These are phyloP conservation scores for Suillus subluteus DNA, from an alignment of 768 basidiomycete species.

Conservation along the genomic window DNA sequence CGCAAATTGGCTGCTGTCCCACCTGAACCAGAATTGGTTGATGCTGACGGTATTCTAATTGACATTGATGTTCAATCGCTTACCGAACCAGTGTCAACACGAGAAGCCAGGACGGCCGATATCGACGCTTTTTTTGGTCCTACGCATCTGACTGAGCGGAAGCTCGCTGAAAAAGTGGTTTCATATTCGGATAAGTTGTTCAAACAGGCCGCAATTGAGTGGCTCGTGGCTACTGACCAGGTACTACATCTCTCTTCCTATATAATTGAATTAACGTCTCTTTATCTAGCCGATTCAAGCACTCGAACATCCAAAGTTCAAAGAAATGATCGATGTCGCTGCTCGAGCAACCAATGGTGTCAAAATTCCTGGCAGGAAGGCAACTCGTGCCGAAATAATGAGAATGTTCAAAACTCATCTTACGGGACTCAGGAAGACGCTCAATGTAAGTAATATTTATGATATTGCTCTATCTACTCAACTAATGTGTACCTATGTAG, in stretches of 20 bases:
- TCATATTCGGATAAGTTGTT: conserved; percentile 32
- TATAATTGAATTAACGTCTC: too few species aligned
- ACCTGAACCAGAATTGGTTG: neutral
- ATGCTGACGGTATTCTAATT: neutral
- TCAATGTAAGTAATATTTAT: too few species aligned
- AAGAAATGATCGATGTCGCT: too few species aligned
- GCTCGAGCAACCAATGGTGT: too few species aligned
- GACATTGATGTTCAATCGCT: neutral
- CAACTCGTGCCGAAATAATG: too few species aligned
- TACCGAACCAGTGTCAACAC: neutral
- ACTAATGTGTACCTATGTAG: too few species aligned
- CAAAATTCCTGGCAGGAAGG: too few species aligned
- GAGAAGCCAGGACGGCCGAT: neutral
- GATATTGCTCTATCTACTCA: too few species aligned
- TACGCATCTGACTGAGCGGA: conserved; percentile 17
- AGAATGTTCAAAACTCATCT: too few species aligned
- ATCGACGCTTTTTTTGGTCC: neutral
- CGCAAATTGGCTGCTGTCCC: neutral
- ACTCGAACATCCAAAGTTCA: too few species aligned
- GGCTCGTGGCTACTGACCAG: conserved; percentile 44
- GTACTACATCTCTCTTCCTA: conserved; percentile 18
- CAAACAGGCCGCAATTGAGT: conserved; percentile 31
- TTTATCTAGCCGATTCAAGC: too few species aligned
- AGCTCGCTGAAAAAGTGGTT: conserved; percentile 21
- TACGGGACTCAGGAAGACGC: too few species aligned